Evolutionary conservation across 2,329 filamentous ascomycete species (phyloP), one percentile per base, ranked within the genome.

Genomic region (Zasmidium cellare): DNA sequence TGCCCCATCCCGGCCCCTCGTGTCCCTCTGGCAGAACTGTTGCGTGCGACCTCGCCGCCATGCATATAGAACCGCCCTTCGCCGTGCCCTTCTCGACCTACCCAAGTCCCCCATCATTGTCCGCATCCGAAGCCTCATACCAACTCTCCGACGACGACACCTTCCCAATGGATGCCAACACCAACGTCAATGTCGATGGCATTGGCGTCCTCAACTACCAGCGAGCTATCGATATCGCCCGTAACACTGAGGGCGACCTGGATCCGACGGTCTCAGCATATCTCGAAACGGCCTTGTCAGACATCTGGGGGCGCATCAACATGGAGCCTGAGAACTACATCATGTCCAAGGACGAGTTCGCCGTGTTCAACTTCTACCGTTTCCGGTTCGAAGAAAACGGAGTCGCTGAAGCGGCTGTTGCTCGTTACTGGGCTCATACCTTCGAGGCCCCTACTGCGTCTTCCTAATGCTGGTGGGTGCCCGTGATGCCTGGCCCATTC

Each of bases 291-390:
- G 87, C 84, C 25, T 77, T 91, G 51, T 70, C 76, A 1, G 78
- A 83, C 61, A 84, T 92, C 62, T 93, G 90, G 89, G 71, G 70
- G 46, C 87, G 84, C 66, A 82, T 96, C 56, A 76, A 86, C 66
- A 78, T 79, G 2, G 78, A 87, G 28, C 89, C 89, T 1, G 76
- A 83, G 51, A 79, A 79, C n/a, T 96, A 93, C 74, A 75, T 94
- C 63, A 86, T 96, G 78, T 85, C 80, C 31, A 80, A 82, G 61
- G 86, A 91, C 74, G 91, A 96, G 75, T 96, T 94, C 69, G 85
- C 89, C 55, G 82, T 96, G 59, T 92, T 96, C 84, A 96, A 94
- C 78, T 93, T 88, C 74, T 93, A 89, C 73, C 87, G 89, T 61
- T 75, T 82, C 61, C 83, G 87, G 9, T 91, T 88, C 69, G 72